Evolutionary conservation across 1,284 basidiomycete genomes (phyloP), one percentile per base, ranked within the genome.

Genomic region (Gymnopus androsaceus): DNA sequence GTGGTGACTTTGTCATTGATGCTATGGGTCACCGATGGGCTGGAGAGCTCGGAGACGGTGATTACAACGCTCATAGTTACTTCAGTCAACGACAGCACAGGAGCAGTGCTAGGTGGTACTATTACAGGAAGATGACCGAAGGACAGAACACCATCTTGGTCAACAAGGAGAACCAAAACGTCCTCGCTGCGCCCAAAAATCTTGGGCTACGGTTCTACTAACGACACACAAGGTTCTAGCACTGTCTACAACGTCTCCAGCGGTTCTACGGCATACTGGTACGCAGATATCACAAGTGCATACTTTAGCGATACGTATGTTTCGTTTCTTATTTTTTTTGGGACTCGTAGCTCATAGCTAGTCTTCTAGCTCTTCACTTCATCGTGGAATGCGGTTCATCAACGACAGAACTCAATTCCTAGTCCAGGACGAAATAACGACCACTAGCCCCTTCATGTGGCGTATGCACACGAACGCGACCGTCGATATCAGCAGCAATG

Each of bases 101-200:
- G 69, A 71, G 78, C 56, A 82, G 86, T 41, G 68, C 76, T 17
- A 82, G 95, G 60, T 98, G 95, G 95, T 65, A 81, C 60, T 97
- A 95, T 75, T 99, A 97, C 82, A 87, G 95, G 69, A 98, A 96
- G 81, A 84, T 87, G 70, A 98, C 95, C 1, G 92, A 95, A 72
- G 96, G 96, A 12, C 97, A 99, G 78, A 99, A 99, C 80, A 95
- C 94, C 2, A 81, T 99, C 60, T 66, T 95, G 53, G 81, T 98
- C 64, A 83, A 85, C 70, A 73, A 80, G 61, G 68, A 74, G 45
- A 98, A 99, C 76, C 95, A 99, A 75, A 79, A 87, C 59, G 87
- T 97, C 47, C 69, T 69, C 33, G 90, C 88, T 28, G 78, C 81
- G 12, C 94, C 95, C 0, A 80, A 76, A n/a, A 21, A 75, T 79